Conservation (phyloP, 2,329 filamentous ascomycete genomes). For the Paraphaeosphaeria minitans region DNA sequence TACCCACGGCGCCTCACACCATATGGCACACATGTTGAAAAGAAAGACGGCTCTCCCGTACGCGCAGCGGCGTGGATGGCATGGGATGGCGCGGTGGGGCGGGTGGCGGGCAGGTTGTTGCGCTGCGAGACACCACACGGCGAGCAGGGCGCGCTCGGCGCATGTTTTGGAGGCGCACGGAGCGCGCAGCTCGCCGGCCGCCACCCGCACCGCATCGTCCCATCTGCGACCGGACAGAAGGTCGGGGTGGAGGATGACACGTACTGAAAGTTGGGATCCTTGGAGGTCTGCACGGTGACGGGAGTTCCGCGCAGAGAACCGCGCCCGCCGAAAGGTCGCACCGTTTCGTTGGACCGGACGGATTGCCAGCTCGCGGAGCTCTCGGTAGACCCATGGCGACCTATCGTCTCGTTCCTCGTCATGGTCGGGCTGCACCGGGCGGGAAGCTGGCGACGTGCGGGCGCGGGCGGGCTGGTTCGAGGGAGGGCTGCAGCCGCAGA, state of each 20-base stretch:
- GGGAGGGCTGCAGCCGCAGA: constrained; percentile 40
- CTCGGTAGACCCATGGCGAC: constrained; percentile 69
- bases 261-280: constrained; percentile 53
- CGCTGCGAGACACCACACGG: constrained; percentile 24
- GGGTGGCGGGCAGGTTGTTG: constrained; percentile 13
- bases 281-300: constrained; percentile 61
- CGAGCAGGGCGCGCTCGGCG: constrained; percentile 17
- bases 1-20: constrained; percentile 12
- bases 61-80: not conserved
- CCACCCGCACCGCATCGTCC: constrained; percentile 7
- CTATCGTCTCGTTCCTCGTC: constrained; percentile 68
- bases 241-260: constrained; percentile 31
- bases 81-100: constrained; percentile 10
- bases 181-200: constrained; percentile 20
- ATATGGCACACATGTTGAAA: constrained; percentile 15
- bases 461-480: constrained; percentile 23
- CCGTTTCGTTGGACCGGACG: constrained; percentile 68
- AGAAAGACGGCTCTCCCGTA: constrained; percentile 11
- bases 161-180: constrained; percentile 23
- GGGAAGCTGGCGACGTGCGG: constrained; percentile 14
- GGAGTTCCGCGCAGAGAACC: constrained; percentile 44
- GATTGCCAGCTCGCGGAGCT: constrained; percentile 72
- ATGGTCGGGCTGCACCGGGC: constrained; percentile 50
- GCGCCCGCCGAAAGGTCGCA: constrained; percentile 55
- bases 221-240: constrained; percentile 16